Conservation (phyloP, 2,329 filamentous ascomycete genomes). For the Ambrosiella xylebori region DNA sequence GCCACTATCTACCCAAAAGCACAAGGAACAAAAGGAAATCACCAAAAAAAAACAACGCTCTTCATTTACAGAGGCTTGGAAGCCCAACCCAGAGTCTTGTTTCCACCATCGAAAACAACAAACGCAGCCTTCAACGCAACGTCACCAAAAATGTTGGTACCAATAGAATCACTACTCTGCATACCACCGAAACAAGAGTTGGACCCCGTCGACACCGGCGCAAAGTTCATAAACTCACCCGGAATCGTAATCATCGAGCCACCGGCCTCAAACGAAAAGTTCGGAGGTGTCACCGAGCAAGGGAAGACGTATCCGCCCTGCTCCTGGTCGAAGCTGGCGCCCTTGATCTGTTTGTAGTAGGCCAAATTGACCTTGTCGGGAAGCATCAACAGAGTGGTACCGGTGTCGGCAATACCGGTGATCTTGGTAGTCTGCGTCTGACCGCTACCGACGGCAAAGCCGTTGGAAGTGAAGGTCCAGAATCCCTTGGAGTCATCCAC, state of each 20-base stretch:
- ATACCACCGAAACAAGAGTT: conserved; percentile 51
- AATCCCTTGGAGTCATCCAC: conserved; percentile 39
- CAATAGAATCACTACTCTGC: conserved; percentile 31
- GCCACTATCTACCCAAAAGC: not conserved
- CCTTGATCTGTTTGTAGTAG: conserved; percentile 31
- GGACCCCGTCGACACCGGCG: conserved; percentile 24
- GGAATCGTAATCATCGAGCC: conserved; percentile 40
- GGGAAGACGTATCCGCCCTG: conserved; percentile 30
- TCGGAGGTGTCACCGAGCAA: conserved; percentile 29
- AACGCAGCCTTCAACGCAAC: conserved; percentile 46
- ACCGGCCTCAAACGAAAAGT: conserved; percentile 38
- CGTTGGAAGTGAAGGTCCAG: conserved; percentile 37
- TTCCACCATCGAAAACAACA: conserved; percentile 38
- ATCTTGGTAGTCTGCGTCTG: conserved; percentile 21
- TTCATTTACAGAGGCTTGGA: conserved; percentile 4
- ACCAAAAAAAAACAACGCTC: not conserved
- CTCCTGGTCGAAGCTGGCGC: conserved; percentile 23
- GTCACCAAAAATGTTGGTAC: conserved; percentile 43
- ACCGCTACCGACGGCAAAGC: conserved; percentile 15
- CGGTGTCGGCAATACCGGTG: conserved; percentile 37
- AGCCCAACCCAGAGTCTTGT: conserved; percentile 29
- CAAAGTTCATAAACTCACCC: conserved; percentile 36
- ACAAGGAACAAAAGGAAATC: not conserved
- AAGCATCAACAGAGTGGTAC: conserved; percentile 46
- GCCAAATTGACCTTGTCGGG: conserved; percentile 31